These are phyloP conservation scores for Chaetomium tenue DNA, from an alignment of 495 filamentous ascomycete genomes.

Conservation along the genomic window DNA sequence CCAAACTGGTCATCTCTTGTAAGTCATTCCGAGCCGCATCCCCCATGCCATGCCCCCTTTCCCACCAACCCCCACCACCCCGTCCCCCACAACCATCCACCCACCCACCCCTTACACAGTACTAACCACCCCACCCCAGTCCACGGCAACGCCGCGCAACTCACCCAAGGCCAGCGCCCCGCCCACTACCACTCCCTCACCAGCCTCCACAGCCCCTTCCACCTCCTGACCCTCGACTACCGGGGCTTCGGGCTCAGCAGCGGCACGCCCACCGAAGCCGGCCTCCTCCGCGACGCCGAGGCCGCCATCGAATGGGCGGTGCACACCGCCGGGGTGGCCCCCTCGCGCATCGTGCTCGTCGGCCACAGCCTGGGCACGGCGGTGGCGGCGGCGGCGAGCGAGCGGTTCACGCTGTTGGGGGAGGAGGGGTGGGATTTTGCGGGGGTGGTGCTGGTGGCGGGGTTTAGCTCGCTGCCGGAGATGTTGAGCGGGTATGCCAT, in stretches of 20 bases:
- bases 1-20: conserved; percentile 60
- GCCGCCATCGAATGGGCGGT: conserved; percentile 70
- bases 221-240: conserved; percentile 76
- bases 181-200: conserved; percentile 63
- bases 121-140: conserved; percentile 24
- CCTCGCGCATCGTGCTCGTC: conserved; percentile 72
- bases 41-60: conserved; percentile 1
- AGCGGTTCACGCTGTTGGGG: conserved; percentile 54
- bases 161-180: conserved; percentile 62
- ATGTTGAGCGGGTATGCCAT: conserved; percentile 65
- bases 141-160: conserved; percentile 61
- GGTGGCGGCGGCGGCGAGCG: conserved; percentile 67
- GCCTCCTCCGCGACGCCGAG: conserved; percentile 76
- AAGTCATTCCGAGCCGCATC: conserved; percentile 18
- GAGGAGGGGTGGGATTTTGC: conserved; percentile 52
- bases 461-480: conserved; percentile 70
- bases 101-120: not conserved
- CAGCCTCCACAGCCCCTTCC: conserved; percentile 55
- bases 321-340: conserved; percentile 59
- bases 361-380: conserved; percentile 91
- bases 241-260: conserved; percentile 83
- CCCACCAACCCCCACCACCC: not conserved
- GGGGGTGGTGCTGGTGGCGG: conserved; percentile 73
- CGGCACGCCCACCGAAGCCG: conserved; percentile 75
- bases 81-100: not conserved